These are phyloP conservation scores for Ogataea chonburiensis DNA, from an alignment of 805 yeast genomes.

Conservation along the genomic window DNA sequence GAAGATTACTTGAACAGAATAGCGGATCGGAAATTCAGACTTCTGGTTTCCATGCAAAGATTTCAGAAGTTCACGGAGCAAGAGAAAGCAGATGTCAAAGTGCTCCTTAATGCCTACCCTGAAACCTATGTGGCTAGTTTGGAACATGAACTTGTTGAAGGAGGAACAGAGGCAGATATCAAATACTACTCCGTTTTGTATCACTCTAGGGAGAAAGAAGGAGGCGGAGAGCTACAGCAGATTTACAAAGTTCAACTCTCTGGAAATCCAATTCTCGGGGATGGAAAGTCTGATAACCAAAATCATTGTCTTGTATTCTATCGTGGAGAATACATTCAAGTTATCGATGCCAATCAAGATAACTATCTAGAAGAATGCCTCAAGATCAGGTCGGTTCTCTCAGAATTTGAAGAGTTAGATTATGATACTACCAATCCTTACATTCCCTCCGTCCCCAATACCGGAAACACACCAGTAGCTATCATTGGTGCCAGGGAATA, in stretches of 20 bases:
- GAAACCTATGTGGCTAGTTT: slow-evolving; percentile 56
- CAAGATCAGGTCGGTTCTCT: slow-evolving; percentile 80
- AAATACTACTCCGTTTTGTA: slow-evolving; percentile 65
- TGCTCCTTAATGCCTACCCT: slow-evolving; percentile 72
- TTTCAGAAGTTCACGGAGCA: slow-evolving; percentile 59
- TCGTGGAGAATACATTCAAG: slow-evolving; percentile 93
- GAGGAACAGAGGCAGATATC: slow-evolving; percentile 36
- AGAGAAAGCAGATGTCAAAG: slow-evolving; percentile 67
- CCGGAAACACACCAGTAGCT: slow-evolving; percentile 63
- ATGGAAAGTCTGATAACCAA: slow-evolving; percentile 95
- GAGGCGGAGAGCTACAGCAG: slow-evolving; percentile 44
- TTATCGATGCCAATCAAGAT: slow-evolving; percentile 95
- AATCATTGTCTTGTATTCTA: slow-evolving; percentile 82
- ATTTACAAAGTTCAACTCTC: slow-evolving; percentile 71
- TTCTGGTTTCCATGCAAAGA: slow-evolving; percentile 88
- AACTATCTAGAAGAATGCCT: slow-evolving; percentile 92
- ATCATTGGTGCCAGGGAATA: slow-evolving; percentile 94
- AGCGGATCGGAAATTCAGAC: slow-evolving; percentile 76
- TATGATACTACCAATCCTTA: slow-evolving; percentile 45
- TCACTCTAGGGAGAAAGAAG: slow-evolving; percentile 56
- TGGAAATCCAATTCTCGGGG: slow-evolving; percentile 94
- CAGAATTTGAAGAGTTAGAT: slow-evolving; percentile 86
- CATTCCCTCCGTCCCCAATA: slow-evolving; percentile 52
- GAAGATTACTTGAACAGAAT: slow-evolving; percentile 69
- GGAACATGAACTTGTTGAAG: slow-evolving; percentile 44